These are phyloP conservation scores for Debaryomycetaceae sp. DNA, from an alignment of 1,139 yeast genomes.

Conservation along the genomic window DNA sequence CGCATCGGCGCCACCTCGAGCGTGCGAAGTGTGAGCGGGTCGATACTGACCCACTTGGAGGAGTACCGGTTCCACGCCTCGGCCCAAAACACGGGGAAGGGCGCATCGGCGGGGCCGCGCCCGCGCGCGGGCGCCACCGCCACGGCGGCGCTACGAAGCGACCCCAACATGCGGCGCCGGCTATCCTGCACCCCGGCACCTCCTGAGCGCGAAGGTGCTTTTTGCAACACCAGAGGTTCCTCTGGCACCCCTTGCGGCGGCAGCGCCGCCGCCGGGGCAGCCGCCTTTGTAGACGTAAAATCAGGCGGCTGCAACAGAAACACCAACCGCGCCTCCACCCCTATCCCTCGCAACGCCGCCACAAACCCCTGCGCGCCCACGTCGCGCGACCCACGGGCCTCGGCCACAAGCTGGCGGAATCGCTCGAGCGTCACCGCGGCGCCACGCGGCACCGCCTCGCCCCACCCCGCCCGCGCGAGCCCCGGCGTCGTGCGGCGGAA, in stretches of 20 bases:
- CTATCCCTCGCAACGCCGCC: slow-evolving; percentile 64
- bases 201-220: slow-evolving; percentile 4
- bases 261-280: too few relatives aligned
- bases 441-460: too few relatives aligned
- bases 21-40: slow-evolving; percentile 61
- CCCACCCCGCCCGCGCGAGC: slow-evolving; percentile 56
- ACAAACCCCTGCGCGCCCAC: slow-evolving; percentile 87
- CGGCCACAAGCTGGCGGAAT: slow-evolving; percentile 38
- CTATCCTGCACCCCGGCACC: slow-evolving; percentile 5
- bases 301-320: slow-evolving; percentile 90
- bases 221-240: not conserved
- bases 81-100: slow-evolving; percentile 81
- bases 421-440: slow-evolving; percentile 29
- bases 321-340: slow-evolving; percentile 68
- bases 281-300: slow-evolving; percentile 50
- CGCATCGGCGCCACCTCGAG: slow-evolving; percentile 65
- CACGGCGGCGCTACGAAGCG: slow-evolving; percentile 6
- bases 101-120: not conserved
- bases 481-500: slow-evolving; percentile 51
- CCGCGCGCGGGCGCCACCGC: slow-evolving; percentile 1
- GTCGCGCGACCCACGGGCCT: slow-evolving; percentile 69
- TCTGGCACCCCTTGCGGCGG: slow-evolving; percentile 1
- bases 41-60: slow-evolving; percentile 79
- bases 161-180: too few relatives aligned
- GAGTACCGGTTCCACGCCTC: slow-evolving; percentile 85